phyloP scores from a whole-genome alignment of 2,329 filamentous ascomycete genomes.

The Curvularia eragrostidis region DNA sequence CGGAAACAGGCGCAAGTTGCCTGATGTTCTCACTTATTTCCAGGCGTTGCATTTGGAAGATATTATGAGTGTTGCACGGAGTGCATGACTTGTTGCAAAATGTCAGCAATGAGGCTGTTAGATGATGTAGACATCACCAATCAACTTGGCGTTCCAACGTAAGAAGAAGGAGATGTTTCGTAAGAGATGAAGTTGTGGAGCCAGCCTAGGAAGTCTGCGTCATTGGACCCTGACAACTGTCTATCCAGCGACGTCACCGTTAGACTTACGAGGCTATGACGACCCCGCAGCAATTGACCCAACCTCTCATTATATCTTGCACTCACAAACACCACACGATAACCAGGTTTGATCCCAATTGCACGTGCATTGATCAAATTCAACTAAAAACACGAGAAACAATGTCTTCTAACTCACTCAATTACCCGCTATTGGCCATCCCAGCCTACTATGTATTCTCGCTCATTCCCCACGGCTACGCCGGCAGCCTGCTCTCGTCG shows the following conservation, averaged over 20 bases:
- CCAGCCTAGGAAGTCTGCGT: neutral
- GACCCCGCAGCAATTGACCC: neutral
- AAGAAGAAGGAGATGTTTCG: neutral
- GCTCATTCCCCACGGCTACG: slow-evolving; percentile 30
- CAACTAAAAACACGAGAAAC: neutral
- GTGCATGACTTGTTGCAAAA: neutral
- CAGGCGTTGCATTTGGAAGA: slow-evolving; percentile 57
- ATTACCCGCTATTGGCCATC: slow-evolving; percentile 38
- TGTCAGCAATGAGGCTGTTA: neutral
- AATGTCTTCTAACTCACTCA: slow-evolving; percentile 31
- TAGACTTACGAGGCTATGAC: neutral
- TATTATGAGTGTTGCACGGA: slow-evolving; percentile 37
- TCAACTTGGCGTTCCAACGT: neutral
- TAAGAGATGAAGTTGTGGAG: neutral
- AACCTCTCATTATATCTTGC: neutral
- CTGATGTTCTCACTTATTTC: slow-evolving; percentile 51
- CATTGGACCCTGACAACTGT: neutral
- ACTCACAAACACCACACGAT: no score
- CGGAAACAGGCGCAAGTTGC: slow-evolving; percentile 40
- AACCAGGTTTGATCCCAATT: neutral
- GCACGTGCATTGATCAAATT: neutral
- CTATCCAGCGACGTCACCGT: neutral
- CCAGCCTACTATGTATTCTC: slow-evolving; percentile 39
- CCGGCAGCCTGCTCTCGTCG: slow-evolving; percentile 19
- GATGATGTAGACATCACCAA: no score